A percentile compares a stretch with the other conserved stretches of the same genome.
phyloP scores from a whole-genome alignment of 345 rosid genomes.

The Streptanthus diversifolius region DNA sequence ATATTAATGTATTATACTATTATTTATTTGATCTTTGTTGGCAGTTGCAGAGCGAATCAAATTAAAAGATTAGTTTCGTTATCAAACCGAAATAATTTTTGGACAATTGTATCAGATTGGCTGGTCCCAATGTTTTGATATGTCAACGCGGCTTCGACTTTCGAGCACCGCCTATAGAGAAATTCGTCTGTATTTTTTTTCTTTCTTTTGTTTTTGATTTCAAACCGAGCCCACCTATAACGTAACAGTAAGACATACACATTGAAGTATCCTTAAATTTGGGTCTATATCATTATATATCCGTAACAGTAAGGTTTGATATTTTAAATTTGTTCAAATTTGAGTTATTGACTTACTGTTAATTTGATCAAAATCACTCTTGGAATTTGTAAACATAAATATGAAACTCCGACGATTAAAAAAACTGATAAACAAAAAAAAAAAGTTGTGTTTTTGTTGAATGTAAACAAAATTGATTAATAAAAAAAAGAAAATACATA shows the following conservation, averaged over 20 bases:
- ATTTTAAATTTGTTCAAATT: neutral
- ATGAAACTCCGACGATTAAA: neutral
- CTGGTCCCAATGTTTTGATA: slow-evolving; percentile 24
- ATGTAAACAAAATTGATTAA: neutral
- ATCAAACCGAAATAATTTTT: slow-evolving; percentile 15
- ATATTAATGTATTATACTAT: neutral
- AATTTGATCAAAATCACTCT: neutral
- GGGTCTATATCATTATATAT: neutral
- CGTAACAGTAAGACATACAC: neutral
- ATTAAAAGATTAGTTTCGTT: neutral
- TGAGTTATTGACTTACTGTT: neutral
- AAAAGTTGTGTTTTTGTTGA: neutral
- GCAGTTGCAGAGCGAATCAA: slow-evolving; percentile 17
- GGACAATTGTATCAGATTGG: slow-evolving; percentile 13
- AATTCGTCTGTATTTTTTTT: neutral
- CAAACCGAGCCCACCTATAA: slow-evolving; percentile 2
- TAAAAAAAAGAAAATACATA: too few species aligned
- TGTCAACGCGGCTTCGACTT: slow-evolving; percentile 25
- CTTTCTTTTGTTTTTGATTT: too few species aligned
- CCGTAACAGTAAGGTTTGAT: neutral
- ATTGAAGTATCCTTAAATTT: neutral
- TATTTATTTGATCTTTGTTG: slow-evolving; percentile 17
- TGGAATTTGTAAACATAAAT: neutral
- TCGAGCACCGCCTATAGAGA: slow-evolving; percentile 22
- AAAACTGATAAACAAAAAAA: neutral